Evolutionary conservation across 495 filamentous ascomycete species (phyloP), one percentile per base, ranked within the genome.

Genomic region (Recurvomyces mirabilis): DNA sequence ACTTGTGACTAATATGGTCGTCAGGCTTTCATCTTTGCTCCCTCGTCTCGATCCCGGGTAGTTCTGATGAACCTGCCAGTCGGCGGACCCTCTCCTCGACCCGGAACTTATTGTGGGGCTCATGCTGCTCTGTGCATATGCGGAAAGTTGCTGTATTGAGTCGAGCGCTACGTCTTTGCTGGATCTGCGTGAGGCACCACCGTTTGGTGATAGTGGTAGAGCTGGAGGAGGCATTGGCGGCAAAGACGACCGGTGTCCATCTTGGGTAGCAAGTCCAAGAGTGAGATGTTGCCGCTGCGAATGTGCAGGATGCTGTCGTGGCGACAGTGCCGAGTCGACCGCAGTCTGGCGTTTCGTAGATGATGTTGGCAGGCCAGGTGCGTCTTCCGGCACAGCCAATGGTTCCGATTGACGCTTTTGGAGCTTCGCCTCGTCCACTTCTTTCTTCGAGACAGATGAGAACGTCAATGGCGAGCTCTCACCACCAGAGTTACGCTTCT

Each of bases 1-100:
- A 29, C 47, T 55, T 11, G 55, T 52, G 7, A 58, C 48, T 7
- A 58, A 38, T 28, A 58, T 58, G 5, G 55, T 52, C 3, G 55
- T 58, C 10, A 58, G 38, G 19, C 46, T 51, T 23, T 54, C 55
- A 23, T 58, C 55, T 24, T 54, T 53, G 38, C 55, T 58, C 11
- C 55, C 55, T 25, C 55, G 34, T 23, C 55, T 32, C 2, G 55
- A 58, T 13, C 30, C 30, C 1, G 52, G 47, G 23, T 49, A 47
- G 38, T 38, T 55, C 25, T 55, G 53, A 11, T 52, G 45, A 0
- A 49, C 5, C 23, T 49, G 46, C 33, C 22, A 40, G 28, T 54
- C 51, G 5, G 36, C 32, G 4, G 46, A 49, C 9, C 39, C 51
- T 39, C 51, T 25, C 5, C 51, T 22, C 5, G 51, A 54, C 21